These are phyloP conservation scores for Murraya koenigii DNA, from an alignment of 345 rosid genomes.

Conservation along the genomic window DNA sequence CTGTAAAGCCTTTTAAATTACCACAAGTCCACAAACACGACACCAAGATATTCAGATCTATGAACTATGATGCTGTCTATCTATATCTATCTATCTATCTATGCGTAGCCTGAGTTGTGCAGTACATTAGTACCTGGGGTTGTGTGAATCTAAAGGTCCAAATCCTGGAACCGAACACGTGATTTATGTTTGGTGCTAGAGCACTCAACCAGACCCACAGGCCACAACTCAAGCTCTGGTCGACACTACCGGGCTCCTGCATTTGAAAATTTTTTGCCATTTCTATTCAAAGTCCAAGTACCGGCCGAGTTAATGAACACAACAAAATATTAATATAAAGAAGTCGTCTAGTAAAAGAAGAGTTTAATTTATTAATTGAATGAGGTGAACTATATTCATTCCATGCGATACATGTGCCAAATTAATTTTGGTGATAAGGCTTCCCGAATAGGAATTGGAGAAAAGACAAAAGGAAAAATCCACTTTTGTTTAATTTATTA, in stretches of 20 bases:
- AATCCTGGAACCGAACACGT: conserved; percentile 1
- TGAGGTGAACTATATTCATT: not conserved
- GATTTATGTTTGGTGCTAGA: not conserved
- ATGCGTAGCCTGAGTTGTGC: not conserved
- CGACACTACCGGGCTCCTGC: not conserved
- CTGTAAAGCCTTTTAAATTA: not conserved
- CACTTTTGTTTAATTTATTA: not conserved
- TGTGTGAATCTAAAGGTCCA: not conserved
- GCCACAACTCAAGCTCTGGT: not conserved
- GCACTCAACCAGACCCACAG: too few species aligned
- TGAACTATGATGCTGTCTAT: too few species aligned
- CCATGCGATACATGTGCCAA: not conserved
- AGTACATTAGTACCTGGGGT: too few species aligned
- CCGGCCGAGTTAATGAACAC: not conserved
- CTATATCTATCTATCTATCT: too few species aligned
- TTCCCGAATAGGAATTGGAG: too few species aligned
- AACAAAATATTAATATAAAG: not conserved
- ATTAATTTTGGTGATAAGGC: not conserved
- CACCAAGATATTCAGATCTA: not conserved
- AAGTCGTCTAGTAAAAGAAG: too few species aligned
- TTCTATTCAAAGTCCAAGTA: not conserved
- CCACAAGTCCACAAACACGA: too few species aligned
- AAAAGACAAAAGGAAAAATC: not conserved
- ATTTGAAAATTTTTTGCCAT: too few species aligned
- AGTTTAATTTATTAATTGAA: too few species aligned